Base-by-base conservation (phyloP, 257 asterid species). In the Mitragyna speciosa region DNA sequence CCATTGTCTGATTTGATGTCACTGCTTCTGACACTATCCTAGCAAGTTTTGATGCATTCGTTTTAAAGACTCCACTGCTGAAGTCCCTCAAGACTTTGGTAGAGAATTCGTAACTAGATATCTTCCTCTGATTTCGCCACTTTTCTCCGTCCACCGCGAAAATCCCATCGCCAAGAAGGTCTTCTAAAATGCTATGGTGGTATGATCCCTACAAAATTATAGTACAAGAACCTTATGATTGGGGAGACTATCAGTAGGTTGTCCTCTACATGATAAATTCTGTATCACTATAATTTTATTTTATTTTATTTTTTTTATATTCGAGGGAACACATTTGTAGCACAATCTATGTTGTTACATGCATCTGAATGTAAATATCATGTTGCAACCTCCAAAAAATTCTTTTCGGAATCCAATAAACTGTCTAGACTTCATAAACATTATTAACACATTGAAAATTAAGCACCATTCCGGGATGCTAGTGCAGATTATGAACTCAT, bases 121-220 rank as follows among this genome's bases (percentile, higher is more conserved):
- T 82, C 83, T 88, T 91, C 78, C 94, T 77, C 63, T 91, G 96
- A n/a, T 84, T 90, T 7, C 88, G 84, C 96, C 93, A 91, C 78
- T 51, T 87, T 11, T 89, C 92, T 16, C 93, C 93, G 7, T 89
- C 96, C 26, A 91, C 96, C 0, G 87, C 84, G 54, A 91, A 91
- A 73, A 91, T 91, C 70, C 96, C 96, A 43, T 91, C 96, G 2
- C 96, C 96, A 33, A 91, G 80, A 49, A 89, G 92, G 76, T 83
- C 89, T 78, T 89, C 85, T 82, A 91, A 70, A 80, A 88, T 76
- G 71, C 83, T 87, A 66, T 85, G 87, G 87, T 91, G 89, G 78
- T 72, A 83, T 2, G 85, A 78, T 2, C 94, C 96, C 96, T 91
- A 82, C 61, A 65, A 45, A 63, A 47, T n/a, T 20, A 52, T n/a